Evolutionary conservation across 73 alveolate species (phyloP).

Genomic region (Paramecium sonneborni): DNA sequence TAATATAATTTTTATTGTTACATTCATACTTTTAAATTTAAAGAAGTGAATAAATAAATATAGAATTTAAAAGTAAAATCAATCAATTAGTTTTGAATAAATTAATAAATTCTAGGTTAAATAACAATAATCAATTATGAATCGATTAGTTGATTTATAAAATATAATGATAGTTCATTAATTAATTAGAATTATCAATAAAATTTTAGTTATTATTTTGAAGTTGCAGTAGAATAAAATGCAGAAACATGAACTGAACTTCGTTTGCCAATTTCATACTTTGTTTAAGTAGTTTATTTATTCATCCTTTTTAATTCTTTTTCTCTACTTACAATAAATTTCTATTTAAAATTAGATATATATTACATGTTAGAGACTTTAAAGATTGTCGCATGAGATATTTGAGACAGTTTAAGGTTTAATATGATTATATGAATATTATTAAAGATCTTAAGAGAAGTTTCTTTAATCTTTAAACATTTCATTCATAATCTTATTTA

Average conservation of each 20-base stretch:
- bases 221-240: conserved; percentile 18
- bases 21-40: neutral
- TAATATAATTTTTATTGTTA: neutral
- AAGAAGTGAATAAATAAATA: neutral
- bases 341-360: neutral
- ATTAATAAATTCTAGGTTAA: too few species aligned
- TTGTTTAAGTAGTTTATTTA: neutral
- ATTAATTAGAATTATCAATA: neutral
- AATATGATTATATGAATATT: conserved; percentile 2
- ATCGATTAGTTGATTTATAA: too few species aligned
- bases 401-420: neutral
- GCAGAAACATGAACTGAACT: neutral
- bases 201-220: neutral
- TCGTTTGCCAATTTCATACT: neutral
- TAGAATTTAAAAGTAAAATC: too few species aligned
- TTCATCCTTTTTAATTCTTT: conserved; percentile 23
- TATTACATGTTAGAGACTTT: neutral
- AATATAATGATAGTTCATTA: neutral
- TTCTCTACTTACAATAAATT: neutral
- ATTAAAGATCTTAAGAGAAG: neutral
- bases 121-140: too few species aligned
- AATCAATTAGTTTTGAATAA: too few species aligned
- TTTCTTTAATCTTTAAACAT: conserved; percentile 24
- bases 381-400: neutral
- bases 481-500: conserved; percentile 13